Conservation (phyloP, 495 filamentous ascomycete species). For the Lophium mytilinum region DNA sequence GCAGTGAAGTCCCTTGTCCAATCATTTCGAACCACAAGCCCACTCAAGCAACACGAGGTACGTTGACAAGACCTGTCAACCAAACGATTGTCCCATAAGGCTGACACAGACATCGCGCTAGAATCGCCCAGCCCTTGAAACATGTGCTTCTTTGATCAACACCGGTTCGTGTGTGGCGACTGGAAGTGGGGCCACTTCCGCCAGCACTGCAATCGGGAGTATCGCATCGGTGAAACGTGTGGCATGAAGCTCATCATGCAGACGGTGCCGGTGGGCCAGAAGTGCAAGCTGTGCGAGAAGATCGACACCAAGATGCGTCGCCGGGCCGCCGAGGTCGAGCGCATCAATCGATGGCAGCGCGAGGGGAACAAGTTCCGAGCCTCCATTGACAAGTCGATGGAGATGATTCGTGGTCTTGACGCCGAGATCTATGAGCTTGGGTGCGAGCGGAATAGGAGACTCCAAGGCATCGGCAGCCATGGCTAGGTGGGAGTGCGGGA, state of each 20-base stretch:
- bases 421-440: slow-evolving; percentile 53
- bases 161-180: slow-evolving; percentile 65
- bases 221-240: slow-evolving; percentile 96
- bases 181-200: slow-evolving; percentile 96
- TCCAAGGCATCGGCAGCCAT: slow-evolving; percentile 28
- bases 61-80: slow-evolving; percentile 15
- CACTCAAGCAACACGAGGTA: slow-evolving; percentile 16
- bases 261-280: slow-evolving; percentile 48
- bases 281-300: slow-evolving; percentile 84
- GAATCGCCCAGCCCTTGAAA: slow-evolving; percentile 24
- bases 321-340: slow-evolving; percentile 62
- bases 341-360: slow-evolving; percentile 71
- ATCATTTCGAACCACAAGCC: slow-evolving; percentile 2
- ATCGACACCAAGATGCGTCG: slow-evolving; percentile 80
- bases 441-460: slow-evolving; percentile 40
- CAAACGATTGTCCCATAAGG: slow-evolving; percentile 19
- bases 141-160: slow-evolving; percentile 62
- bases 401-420: slow-evolving; percentile 53
- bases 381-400: slow-evolving; percentile 70
- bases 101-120: slow-evolving; percentile 11
- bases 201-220: slow-evolving; percentile 90
- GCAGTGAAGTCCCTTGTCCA: slow-evolving; percentile 9
- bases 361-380: slow-evolving; percentile 60
- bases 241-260: slow-evolving; percentile 85
- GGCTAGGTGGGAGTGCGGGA: background rate